phyloP scores from a whole-genome alignment of 2,329 filamentous ascomycete genomes.

The Cryphonectria radicalis region DNA sequence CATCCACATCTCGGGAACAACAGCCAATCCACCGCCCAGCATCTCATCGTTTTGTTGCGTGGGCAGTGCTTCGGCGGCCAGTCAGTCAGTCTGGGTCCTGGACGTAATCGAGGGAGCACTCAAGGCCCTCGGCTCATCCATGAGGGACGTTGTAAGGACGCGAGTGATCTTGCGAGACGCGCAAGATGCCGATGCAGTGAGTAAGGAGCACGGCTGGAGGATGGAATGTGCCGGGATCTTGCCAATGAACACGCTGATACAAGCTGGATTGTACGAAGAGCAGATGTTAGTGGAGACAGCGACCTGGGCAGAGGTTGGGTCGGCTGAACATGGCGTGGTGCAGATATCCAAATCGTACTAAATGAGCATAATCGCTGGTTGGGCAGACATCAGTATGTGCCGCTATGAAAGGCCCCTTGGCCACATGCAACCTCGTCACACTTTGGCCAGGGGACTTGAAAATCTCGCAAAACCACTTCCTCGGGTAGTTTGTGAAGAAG shows the following conservation, averaged over 20 bases:
- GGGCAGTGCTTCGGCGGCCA: constrained; percentile 33
- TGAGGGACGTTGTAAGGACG: constrained; percentile 37
- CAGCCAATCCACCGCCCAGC: constrained; percentile 34
- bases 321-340: constrained; percentile 18
- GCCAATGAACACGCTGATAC: constrained; percentile 30
- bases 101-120: constrained; percentile 37
- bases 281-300: constrained; percentile 33
- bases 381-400: not conserved
- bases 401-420: no score
- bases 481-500: not conserved
- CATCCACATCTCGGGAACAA: constrained; percentile 40
- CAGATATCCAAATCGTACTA: constrained; percentile 11
- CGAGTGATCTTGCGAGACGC: constrained; percentile 35
- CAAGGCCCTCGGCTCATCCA: constrained; percentile 34
- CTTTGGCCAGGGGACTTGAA: not conserved
- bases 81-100: constrained; percentile 37
- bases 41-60: constrained; percentile 28
- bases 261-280: constrained; percentile 28
- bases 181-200: constrained; percentile 36
- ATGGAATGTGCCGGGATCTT: constrained; percentile 34
- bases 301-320: constrained; percentile 32
- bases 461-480: not conserved
- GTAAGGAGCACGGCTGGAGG: constrained; percentile 36
- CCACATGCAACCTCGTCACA: not conserved
- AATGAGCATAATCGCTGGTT: not conserved